Conservation (phyloP, 805 yeast species). For the Metschnikowia drakensbergensis region DNA sequence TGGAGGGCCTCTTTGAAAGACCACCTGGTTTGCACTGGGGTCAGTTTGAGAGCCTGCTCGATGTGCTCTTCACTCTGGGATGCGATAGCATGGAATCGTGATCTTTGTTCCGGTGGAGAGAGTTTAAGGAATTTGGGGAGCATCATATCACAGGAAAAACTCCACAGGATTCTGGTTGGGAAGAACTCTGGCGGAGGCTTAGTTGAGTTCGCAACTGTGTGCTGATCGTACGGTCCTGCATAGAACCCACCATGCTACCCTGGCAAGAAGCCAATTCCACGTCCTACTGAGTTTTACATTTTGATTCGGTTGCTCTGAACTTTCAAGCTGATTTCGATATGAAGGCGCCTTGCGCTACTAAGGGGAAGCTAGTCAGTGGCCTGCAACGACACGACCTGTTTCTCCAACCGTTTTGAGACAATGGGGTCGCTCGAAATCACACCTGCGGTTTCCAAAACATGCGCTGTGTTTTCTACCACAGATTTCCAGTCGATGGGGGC, state of each 20-base stretch:
- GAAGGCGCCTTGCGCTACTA: neutral
- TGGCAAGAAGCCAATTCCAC: too few species aligned
- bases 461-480: constrained; percentile 53
- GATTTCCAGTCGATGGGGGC: constrained; percentile 44
- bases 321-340: too few species aligned
- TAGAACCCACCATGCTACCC: too few species aligned
- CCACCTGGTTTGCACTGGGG: constrained; percentile 8
- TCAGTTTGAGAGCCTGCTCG: constrained; percentile 11
- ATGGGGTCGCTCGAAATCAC: constrained; percentile 40
- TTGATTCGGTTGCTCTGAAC: too few species aligned
- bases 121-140: constrained; percentile 7
- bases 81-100: constrained; percentile 9
- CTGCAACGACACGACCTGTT: constrained; percentile 12
- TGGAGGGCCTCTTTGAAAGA: constrained; percentile 9
- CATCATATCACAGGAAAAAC: neutral
- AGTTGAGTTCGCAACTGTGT: neutral
- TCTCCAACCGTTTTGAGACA: constrained; percentile 27
- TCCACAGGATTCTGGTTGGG: neutral
- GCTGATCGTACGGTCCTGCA: neutral
- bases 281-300: too few species aligned
- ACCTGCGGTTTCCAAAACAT: constrained; percentile 59
- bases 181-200: neutral
- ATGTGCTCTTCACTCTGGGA: constrained; percentile 9
- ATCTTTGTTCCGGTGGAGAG: constrained; percentile 8
- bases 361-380: neutral